Percentiles rank a stretch among this genome's conserved stretches.
phyloP scores from a whole-genome alignment of 2,329 filamentous ascomycete genomes.

The Cladosporium austrohemisphaericum region DNA sequence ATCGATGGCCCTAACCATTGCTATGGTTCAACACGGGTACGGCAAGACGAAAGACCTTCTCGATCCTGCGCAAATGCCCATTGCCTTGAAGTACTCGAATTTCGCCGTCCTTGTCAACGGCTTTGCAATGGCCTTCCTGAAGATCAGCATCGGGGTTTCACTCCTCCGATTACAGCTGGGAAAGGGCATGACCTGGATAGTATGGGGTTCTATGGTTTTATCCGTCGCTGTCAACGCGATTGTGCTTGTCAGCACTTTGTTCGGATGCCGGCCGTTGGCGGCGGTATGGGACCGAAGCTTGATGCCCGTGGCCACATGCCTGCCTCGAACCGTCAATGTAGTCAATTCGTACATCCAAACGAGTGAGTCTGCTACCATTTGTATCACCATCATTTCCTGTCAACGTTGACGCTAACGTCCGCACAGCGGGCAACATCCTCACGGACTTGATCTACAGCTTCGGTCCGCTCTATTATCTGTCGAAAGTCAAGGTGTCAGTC shows the following conservation, averaged over 20 bases:
- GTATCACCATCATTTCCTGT: background rate
- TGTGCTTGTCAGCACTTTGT: background rate
- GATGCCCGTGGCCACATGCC: background rate
- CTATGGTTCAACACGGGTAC: background rate
- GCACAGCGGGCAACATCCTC: background rate
- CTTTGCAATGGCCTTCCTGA: conserved; percentile 4
- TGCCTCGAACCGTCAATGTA: background rate
- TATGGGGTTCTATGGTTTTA: background rate
- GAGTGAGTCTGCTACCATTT: no score
- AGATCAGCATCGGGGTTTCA: background rate
- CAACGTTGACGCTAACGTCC: background rate
- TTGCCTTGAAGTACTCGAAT: background rate
- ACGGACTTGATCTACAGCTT: conserved; percentile 2
- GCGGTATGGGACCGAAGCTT: background rate
- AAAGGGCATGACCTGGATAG: conserved; percentile 1
- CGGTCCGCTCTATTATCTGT: background rate
- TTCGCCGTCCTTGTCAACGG: conserved; percentile 1
- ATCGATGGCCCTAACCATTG: background rate
- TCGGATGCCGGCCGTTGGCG: background rate
- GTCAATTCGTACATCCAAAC: background rate
- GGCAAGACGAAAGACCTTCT: background rate
- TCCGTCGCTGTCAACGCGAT: background rate
- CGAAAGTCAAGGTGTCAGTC: background rate
- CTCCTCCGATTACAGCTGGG: background rate
- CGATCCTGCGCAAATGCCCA: background rate